Percentiles rank a stretch among this genome's conserved stretches.
These are phyloP conservation scores for Pseudogymnoascus sp. DNA, from an alignment of 2,329 filamentous ascomycete species.

Conservation along the genomic window DNA sequence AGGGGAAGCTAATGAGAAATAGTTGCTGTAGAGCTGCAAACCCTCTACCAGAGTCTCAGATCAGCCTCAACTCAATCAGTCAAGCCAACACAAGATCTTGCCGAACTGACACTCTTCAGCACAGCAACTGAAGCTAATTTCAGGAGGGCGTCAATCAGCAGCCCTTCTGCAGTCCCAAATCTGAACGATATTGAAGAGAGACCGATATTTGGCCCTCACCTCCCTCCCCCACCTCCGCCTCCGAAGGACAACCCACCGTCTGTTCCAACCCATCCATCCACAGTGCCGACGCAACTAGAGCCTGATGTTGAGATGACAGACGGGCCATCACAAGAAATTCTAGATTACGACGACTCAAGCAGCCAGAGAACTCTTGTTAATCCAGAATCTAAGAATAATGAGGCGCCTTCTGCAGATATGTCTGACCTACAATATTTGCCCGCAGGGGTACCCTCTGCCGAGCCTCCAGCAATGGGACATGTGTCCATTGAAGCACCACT, in stretches of 20 bases:
- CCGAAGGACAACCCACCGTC: conserved; percentile 20
- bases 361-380: conserved; percentile 36
- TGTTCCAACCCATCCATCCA: conserved; percentile 12
- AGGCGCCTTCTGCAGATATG: conserved; percentile 12
- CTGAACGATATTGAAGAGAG: background rate
- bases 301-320: conserved; percentile 29
- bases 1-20: conserved; percentile 17
- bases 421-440: background rate
- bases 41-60: conserved; percentile 64
- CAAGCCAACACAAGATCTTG: conserved; percentile 67
- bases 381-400: conserved; percentile 16
- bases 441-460: background rate
- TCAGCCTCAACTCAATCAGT: conserved; percentile 54
- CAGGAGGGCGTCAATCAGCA: conserved; percentile 39
- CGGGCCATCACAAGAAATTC: conserved; percentile 19
- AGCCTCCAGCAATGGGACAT: background rate
- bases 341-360: conserved; percentile 24
- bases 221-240: background rate
- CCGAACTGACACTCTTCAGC: conserved; percentile 67
- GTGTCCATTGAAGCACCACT: background rate
- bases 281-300: conserved; percentile 14
- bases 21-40: conserved; percentile 70
- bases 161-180: conserved; percentile 23
- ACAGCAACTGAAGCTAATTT: conserved; percentile 46
- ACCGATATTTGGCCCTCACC: background rate